Evolutionary conservation across 345 rosid species (phyloP), one percentile per base, ranked within the genome.

Genomic region (Ailanthus altissimus): DNA sequence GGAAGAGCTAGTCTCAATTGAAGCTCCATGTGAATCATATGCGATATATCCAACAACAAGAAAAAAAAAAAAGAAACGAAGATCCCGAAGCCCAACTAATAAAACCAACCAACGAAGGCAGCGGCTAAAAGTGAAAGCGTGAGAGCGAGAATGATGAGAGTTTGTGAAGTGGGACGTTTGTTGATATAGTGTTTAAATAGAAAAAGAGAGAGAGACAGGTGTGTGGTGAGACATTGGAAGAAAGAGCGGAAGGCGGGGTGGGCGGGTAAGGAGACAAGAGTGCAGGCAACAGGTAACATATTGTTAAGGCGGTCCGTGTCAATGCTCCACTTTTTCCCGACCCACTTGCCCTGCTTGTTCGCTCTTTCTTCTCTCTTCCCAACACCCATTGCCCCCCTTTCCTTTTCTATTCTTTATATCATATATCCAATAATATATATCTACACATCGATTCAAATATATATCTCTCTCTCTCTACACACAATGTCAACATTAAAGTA

Each of bases 1-100:
- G 88, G 80, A 57, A 85, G 88, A 65, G 87, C 77, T 5, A 88
- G 86, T 66, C 86, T 85, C 12, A 88, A 74, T 42, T 81, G 84
- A 60, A 88, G 90, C 73, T 88, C 89, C 89, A 85, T 85, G 25
- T 23, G 28, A 6, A 54, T 56, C 78, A 62, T 53, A 16, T 16
- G 7, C 15, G 43, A 0, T 16, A 12, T 21, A 43, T 66, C 42
- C 25, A 69, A 58, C 74, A 80, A 77, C 47, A 42, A 59, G 1
- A 78, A 50, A 71, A 77, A 74, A 40, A 32, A 32, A 51, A 56
- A 51, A 64, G 28, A 43, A 47, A 51, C 15, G 18, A 63, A 38
- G 47, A 63, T 63, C 38, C n/a, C 11, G 8, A 9, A 10, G n/a
- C 40, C 61, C 25, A 23, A 61, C 8, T 21, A 67, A 54, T 40